These are phyloP conservation scores for Yamadazyma olivae DNA, from an alignment of 805 yeast species.

Conservation along the genomic window DNA sequence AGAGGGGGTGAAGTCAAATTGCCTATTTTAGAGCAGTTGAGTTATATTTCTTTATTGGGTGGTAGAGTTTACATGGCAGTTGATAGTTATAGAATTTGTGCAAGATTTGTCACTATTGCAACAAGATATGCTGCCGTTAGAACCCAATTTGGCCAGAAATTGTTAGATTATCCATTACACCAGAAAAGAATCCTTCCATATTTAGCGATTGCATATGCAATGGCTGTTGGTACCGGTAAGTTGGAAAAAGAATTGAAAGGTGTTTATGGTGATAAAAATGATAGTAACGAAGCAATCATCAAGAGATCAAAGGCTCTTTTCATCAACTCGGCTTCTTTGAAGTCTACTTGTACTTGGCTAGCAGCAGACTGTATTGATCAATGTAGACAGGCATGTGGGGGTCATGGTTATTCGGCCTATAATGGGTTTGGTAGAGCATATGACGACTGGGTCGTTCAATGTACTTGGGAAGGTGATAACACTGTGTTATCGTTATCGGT, in stretches of 20 bases:
- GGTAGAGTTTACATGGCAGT: conserved; percentile 90
- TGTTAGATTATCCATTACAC: conserved; percentile 84
- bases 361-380: conserved; percentile 79
- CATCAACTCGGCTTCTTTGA: conserved; percentile 81
- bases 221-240: conserved; percentile 67
- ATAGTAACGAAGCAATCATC: conserved; percentile 56
- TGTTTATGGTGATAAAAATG: conserved; percentile 48
- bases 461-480: conserved; percentile 99
- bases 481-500: conserved; percentile 79
- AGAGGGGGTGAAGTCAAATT: conserved; percentile 66
- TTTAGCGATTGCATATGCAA: conserved; percentile 73
- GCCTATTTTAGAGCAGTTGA: conserved; percentile 85
- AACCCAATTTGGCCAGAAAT: conserved; percentile 67
- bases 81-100: conserved; percentile 79
- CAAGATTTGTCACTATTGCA: conserved; percentile 80
- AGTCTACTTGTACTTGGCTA: conserved; percentile 88
- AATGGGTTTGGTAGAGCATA: conserved; percentile 87
- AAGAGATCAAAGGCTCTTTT: conserved; percentile 71
- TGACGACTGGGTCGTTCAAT: conserved; percentile 95
- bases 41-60: conserved; percentile 81
- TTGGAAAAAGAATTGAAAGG: conserved; percentile 50
- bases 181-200: conserved; percentile 87
- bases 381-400: conserved; percentile 92
- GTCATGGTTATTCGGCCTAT: conserved; percentile 94
- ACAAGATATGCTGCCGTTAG: conserved; percentile 86